Evolutionary conservation across 2,329 filamentous ascomycete genomes (phyloP).

Genomic region (Rosellinia necatrix): DNA sequence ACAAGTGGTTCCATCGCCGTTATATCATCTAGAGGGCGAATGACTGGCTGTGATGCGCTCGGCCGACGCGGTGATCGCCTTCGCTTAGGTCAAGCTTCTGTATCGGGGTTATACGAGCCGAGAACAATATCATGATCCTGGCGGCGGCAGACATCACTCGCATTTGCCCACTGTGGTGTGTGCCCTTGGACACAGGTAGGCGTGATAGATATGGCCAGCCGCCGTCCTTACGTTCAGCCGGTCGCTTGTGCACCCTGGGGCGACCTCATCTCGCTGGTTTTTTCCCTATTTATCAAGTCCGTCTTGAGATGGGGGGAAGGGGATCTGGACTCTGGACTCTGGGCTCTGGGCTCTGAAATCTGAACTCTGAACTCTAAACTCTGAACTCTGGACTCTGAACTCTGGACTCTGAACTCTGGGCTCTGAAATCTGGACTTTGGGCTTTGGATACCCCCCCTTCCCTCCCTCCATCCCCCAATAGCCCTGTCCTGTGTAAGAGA

Average conservation of each 20-base stretch:
- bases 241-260: constrained; percentile 22
- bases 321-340: too few species aligned
- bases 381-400: too few species aligned
- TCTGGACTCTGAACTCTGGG: too few species aligned
- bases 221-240: constrained; percentile 28
- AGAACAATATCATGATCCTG: constrained; percentile 28
- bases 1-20: constrained; percentile 29
- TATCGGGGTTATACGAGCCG: constrained; percentile 27
- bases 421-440: too few species aligned
- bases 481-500: constrained; percentile 17
- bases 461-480: too few species aligned
- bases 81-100: constrained; percentile 32
- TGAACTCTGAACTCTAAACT: too few species aligned
- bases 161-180: constrained; percentile 26
- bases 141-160: constrained; percentile 26
- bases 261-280: constrained; percentile 23
- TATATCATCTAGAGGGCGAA: constrained; percentile 22
- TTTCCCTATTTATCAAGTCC: constrained; percentile 23
- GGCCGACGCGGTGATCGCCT: constrained; percentile 29
- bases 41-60: constrained; percentile 28
- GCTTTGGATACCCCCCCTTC: too few species aligned
- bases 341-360: too few species aligned
- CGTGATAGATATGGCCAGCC: constrained; percentile 23
- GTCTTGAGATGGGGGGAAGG: too few species aligned
- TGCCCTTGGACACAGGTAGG: constrained; percentile 3